Conservation (phyloP, 2,329 filamentous ascomycete species). For the Didymella keratinophila region DNA sequence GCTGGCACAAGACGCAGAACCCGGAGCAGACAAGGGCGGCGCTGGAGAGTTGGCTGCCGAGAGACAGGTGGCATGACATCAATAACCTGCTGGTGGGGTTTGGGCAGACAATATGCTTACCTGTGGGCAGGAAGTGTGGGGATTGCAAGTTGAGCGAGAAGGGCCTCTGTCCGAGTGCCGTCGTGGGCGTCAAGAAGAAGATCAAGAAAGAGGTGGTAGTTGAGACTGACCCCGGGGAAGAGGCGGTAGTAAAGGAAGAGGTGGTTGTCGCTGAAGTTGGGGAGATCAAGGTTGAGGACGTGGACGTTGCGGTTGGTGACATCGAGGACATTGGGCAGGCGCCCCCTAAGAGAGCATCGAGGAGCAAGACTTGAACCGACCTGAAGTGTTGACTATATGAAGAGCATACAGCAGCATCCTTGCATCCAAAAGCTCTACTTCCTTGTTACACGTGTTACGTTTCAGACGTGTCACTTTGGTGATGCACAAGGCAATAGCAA, state of each 20-base stretch:
- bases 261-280: slow-evolving; percentile 21
- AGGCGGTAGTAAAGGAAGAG: slow-evolving; percentile 33
- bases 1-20: slow-evolving; percentile 81
- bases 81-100: slow-evolving; percentile 88
- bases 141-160: slow-evolving; percentile 81
- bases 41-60: slow-evolving; percentile 83
- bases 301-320: slow-evolving; percentile 28
- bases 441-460: slow-evolving; percentile 7
- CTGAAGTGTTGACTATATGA: background rate
- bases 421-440: background rate
- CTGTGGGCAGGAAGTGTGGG: slow-evolving; percentile 80
- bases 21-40: slow-evolving; percentile 82
- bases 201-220: slow-evolving; percentile 54
- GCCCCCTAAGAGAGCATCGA: background rate
- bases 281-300: slow-evolving; percentile 37
- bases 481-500: slow-evolving; percentile 11
- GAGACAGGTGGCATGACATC: slow-evolving; percentile 88
- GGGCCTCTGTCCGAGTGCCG: slow-evolving; percentile 72
- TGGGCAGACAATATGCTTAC: slow-evolving; percentile 85
- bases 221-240: slow-evolving; percentile 49
- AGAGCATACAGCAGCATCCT: background rate
- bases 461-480: slow-evolving; percentile 5
- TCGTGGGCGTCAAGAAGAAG: slow-evolving; percentile 60
- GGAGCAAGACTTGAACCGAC: slow-evolving; percentile 3
- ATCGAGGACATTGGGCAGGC: slow-evolving; percentile 46